Conservation (phyloP, 805 yeast species). For the Hanseniaspora mollemarum region DNA sequence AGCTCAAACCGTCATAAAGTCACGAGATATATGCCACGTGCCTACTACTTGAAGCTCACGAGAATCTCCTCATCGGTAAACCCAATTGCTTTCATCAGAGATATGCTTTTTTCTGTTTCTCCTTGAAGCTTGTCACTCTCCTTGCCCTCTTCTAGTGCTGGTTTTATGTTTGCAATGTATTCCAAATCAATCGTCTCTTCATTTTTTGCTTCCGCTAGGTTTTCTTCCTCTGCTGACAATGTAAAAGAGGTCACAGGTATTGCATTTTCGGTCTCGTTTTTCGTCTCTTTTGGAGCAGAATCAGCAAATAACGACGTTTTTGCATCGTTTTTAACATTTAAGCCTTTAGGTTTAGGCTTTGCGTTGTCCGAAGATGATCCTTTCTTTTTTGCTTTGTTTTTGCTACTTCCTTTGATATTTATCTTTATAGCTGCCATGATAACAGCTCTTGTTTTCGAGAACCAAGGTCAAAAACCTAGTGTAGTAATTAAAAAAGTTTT, state of each 20-base stretch:
- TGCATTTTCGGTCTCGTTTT: neutral
- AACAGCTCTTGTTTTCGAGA: no score
- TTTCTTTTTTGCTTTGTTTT: neutral
- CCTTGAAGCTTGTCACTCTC: neutral
- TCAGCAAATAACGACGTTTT: neutral
- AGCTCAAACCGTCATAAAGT: no score
- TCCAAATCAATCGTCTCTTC: neutral
- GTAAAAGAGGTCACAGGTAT: neutral
- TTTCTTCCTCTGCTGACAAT: neutral
- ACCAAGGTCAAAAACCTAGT: no score
- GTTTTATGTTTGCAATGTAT: neutral
- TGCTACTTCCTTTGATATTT: neutral
- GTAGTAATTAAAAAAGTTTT: no score
- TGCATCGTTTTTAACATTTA: neutral
- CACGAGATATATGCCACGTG: neutral
- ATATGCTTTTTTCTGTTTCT: neutral
- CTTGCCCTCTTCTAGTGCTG: neutral
- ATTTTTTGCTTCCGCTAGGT: no score
- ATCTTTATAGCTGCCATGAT: slow-evolving; percentile 1
- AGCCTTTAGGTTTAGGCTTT: no score
- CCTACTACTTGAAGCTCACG: neutral
- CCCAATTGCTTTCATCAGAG: neutral
- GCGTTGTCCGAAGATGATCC: no score
- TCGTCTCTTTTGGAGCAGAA: neutral
- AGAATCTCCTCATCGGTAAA: no score